phyloP scores from a whole-genome alignment of 1,284 basidiomycete genomes.

The Neotropicomus parvogracilis region DNA sequence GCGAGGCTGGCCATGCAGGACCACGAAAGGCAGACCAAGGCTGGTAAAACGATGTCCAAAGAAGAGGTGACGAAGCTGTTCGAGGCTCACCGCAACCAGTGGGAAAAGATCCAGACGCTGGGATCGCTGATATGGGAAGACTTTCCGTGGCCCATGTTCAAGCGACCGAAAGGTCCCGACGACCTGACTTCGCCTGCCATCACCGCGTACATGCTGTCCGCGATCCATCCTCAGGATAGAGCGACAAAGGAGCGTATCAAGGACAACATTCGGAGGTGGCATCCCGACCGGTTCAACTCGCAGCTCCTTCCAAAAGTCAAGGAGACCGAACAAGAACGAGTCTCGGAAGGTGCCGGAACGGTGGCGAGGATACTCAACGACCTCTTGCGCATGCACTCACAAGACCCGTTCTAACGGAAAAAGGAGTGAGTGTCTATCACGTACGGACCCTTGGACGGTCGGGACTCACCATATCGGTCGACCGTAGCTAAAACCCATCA shows the following conservation, averaged over 20 bases:
- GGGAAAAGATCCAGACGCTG: constrained; percentile 44
- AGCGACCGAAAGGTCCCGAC: constrained; percentile 49
- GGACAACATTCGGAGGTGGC: constrained; percentile 56
- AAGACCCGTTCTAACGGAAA: constrained; percentile 25
- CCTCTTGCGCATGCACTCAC: constrained; percentile 37
- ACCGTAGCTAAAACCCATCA: constrained; percentile 13
- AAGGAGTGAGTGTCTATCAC: constrained; percentile 26
- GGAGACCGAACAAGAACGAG: constrained; percentile 46
- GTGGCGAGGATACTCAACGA: constrained; percentile 57
- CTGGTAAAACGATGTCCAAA: constrained; percentile 45
- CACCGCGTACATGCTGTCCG: constrained; percentile 55
- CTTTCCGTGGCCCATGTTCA: constrained; percentile 71
- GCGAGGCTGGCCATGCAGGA: constrained; percentile 42
- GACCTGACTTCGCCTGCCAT: constrained; percentile 56
- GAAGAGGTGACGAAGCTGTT: constrained; percentile 53
- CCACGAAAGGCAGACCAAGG: constrained; percentile 42
- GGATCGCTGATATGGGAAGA: constrained; percentile 47
- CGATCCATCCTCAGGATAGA: constrained; percentile 50
- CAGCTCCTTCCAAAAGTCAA: constrained; percentile 50
- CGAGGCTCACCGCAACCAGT: constrained; percentile 55
- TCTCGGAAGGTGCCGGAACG: constrained; percentile 46
- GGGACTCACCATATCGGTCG: constrained; percentile 14
- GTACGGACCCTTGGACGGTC: not conserved
- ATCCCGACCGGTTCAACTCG: constrained; percentile 51
- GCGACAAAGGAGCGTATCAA: constrained; percentile 56